Evolutionary conservation across 371 early-diverging fungal species (phyloP), one percentile per base, ranked within the genome.

Genomic region (Parasitella parasitica): DNA sequence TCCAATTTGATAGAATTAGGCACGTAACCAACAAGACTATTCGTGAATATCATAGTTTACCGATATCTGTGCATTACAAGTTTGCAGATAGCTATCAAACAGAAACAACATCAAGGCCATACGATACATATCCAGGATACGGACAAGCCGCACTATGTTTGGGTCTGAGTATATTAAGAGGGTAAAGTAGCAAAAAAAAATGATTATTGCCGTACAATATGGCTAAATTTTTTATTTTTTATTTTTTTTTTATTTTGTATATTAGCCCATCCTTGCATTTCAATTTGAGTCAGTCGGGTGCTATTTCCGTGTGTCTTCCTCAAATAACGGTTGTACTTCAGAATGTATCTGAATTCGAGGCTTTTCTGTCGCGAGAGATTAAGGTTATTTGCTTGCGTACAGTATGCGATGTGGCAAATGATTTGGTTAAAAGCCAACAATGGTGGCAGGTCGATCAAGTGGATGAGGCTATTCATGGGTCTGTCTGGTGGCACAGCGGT

Each of bases 401-500:
- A 37, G 74, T 77, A 18, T 81, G 82, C 51, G 72, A 78, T 41
- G 72, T 67, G 32, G 77, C 77, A n/a, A 81, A 81, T 55, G 74
- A 73, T 30, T 54, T 77, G 15, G 67, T 81, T 15, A 61, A 61
- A 56, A 75, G 67, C 30, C 70, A 73, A 15, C 67, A 74, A 35
- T 39, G 73, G 22, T 81, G 82, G 82, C 73, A 77, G 28, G 70
- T 81, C 22, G 74, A 81, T 58, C 72, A 75, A 38, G 74, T 81
- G 12, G 82, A 81, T 58, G 82, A 81, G 51, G 70, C 67, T 6
- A 64, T 78, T 32, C 68, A 73, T 62, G 78, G 82, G 0, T 71
- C 72, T 13, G 27, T 81, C 7, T 67, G 64, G 59, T 75, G 73
- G 70, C 54, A 64, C 9, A 15, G 51, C 12, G 38, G 48, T 6